phyloP scores from a whole-genome alignment of 148 eudicot species.

The Pouteria glomerata region DNA sequence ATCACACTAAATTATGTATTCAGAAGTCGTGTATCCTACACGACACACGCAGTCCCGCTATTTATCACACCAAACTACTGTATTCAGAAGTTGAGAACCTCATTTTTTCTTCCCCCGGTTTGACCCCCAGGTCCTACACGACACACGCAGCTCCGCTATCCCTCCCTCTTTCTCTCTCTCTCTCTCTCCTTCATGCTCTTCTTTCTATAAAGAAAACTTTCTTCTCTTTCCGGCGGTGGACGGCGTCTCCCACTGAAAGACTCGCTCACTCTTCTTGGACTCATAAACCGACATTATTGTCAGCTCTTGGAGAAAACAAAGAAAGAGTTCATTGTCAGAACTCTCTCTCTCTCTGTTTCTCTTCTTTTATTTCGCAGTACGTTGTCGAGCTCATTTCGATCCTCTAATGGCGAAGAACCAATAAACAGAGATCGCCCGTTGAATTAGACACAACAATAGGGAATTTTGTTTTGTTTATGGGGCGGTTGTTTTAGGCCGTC shows the following conservation, averaged over 20 bases:
- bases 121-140: slow-evolving; percentile 5
- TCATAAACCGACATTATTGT: slow-evolving; percentile 12
- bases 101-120: slow-evolving; percentile 4
- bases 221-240: slow-evolving; percentile 8
- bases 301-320: slow-evolving; percentile 3
- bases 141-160: not conserved
- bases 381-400: not conserved
- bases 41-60: no score
- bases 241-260: not conserved
- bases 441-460: not conserved
- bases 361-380: not conserved
- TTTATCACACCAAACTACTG: not conserved
- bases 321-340: not conserved
- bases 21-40: no score
- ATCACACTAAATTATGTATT: no score
- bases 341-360: not conserved
- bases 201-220: no score
- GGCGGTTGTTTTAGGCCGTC: not conserved
- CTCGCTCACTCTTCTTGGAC: not conserved
- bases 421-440: not conserved
- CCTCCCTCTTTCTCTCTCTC: not conserved
- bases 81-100: not conserved
- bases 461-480: not conserved
- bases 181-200: not conserved
- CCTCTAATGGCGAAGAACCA: not conserved